phyloP scores from a whole-genome alignment of 2,329 filamentous ascomycete genomes.

The Botryotinia convoluta region DNA sequence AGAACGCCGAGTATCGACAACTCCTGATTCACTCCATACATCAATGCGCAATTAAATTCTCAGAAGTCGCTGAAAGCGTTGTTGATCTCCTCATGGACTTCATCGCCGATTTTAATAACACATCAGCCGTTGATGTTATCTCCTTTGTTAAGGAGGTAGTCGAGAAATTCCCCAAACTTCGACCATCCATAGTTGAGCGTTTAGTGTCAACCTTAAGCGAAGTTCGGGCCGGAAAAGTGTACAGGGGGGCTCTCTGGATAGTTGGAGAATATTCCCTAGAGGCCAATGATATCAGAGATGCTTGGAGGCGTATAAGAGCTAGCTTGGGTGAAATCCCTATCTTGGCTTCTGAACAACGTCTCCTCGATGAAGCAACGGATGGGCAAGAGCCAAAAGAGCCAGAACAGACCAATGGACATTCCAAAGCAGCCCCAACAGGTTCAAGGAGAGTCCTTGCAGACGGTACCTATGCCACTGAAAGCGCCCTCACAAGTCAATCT shows the following conservation, averaged over 20 bases:
- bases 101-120: conserved; percentile 96
- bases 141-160: conserved; percentile 99
- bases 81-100: conserved; percentile 98
- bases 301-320: conserved; percentile 92
- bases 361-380: conserved; percentile 79
- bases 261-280: conserved; percentile 95
- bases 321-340: conserved; percentile 97
- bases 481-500: conserved; percentile 88
- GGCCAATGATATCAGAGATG: conserved; percentile 89
- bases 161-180: conserved; percentile 91
- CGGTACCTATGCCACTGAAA: conserved; percentile 96
- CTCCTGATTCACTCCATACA: conserved; percentile 96
- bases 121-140: conserved; percentile 94
- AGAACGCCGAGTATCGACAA: conserved; percentile 93
- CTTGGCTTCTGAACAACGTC: conserved; percentile 85
- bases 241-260: conserved; percentile 95
- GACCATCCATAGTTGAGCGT: conserved; percentile 81
- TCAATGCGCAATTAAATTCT: conserved; percentile 98
- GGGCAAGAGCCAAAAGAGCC: conserved; percentile 62
- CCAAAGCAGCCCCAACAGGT: conserved; percentile 75
- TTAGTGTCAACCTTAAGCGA: conserved; percentile 88
- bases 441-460: conserved; percentile 92
- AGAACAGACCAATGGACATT: conserved; percentile 74
- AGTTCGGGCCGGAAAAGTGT: conserved; percentile 95
- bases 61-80: conserved; percentile 93